Evolutionary conservation across 176 grass and related monocot species (phyloP), one percentile per base, ranked within the genome.

Genomic region (Triticum timopheevii): DNA sequence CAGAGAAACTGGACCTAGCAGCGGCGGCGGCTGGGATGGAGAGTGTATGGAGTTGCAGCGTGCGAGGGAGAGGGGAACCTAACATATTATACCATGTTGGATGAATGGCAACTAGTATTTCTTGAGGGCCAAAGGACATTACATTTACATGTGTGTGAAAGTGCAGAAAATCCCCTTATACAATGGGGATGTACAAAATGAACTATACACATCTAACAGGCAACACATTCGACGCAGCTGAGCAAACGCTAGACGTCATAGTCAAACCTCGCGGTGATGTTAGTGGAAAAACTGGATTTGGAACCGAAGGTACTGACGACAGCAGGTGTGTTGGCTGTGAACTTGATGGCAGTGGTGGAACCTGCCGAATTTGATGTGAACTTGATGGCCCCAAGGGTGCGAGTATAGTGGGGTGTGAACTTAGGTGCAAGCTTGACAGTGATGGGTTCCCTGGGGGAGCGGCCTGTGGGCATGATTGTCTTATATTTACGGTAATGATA

Each of bases 391-490:
- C 20, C 16, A 44, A 47, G 40, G 5, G 10, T 75, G 82, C 39
- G 6, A 33, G 39, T 39, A 25, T 1, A 63, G 33, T 27, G 5
- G 25, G 38, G 23, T 22, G 59, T 47, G 56, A 42, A 61, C 36
- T 31, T 71, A 8, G 25, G 28, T 73, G 65, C 50, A 47, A 58
- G 75, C 69, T 86, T 74, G 84, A 54, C 11, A 33, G 45, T 62
- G 40, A 56, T 39, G 76, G 15, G 61, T 65, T 74, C 61, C 16
- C 80, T 3, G 23, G 44, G 20, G 50, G 47, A 13, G 28, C 35
- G 31, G 84, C 23, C 4, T 87, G 42, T 42, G 85, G 81, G 44
- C 62, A 52, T 23, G 34, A 56, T 23, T 58, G 44, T 35, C 47
- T 28, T 82, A 24, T 30, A 52, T 28, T 28, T 28, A 28, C 28